Evolutionary conservation across 768 basidiomycete genomes (phyloP).

Genomic region (Lentinula raphanica): DNA sequence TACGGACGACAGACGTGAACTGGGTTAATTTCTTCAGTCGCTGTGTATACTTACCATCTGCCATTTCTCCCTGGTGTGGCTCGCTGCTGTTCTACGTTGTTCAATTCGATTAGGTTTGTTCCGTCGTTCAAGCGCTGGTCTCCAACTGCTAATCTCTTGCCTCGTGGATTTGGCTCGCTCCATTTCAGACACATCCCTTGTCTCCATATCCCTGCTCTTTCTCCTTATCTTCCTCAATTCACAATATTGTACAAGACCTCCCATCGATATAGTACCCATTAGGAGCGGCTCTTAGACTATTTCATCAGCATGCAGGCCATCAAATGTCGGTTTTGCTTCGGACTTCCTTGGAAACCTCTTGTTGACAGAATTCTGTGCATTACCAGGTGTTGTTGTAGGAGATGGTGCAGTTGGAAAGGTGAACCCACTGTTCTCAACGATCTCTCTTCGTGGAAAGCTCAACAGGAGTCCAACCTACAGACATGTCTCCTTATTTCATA

Average conservation of each 20-base stretch:
- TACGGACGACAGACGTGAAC: neutral
- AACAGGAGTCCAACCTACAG: constrained; percentile 33
- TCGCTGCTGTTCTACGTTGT: neutral
- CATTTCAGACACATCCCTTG: constrained; percentile 7
- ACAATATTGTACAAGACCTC: constrained; percentile 1
- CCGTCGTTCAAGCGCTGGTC: neutral
- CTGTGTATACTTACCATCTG: constrained; percentile 3
- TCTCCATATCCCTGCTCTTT: neutral
- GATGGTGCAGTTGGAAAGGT: constrained; percentile 99
- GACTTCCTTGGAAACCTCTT: constrained; percentile 12
- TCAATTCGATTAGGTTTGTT: neutral
- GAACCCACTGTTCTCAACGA: constrained; percentile 20
- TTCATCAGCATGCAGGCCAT: constrained; percentile 73
- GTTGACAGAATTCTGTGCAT: constrained; percentile 25
- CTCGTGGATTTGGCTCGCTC: neutral
- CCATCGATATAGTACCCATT: constrained; percentile 3
- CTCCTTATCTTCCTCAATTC: neutral
- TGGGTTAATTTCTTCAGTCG: neutral
- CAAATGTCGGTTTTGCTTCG: constrained; percentile 60
- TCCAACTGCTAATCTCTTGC: neutral
- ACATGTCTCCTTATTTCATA: constrained; percentile 99
- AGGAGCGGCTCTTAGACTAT: constrained; percentile 4
- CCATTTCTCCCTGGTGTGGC: neutral
- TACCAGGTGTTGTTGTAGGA: constrained; percentile 90
- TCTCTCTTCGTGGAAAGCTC: neutral